Conservation (phyloP, 2,329 filamentous ascomycete genomes). For the Lecanosticta acicola region DNA sequence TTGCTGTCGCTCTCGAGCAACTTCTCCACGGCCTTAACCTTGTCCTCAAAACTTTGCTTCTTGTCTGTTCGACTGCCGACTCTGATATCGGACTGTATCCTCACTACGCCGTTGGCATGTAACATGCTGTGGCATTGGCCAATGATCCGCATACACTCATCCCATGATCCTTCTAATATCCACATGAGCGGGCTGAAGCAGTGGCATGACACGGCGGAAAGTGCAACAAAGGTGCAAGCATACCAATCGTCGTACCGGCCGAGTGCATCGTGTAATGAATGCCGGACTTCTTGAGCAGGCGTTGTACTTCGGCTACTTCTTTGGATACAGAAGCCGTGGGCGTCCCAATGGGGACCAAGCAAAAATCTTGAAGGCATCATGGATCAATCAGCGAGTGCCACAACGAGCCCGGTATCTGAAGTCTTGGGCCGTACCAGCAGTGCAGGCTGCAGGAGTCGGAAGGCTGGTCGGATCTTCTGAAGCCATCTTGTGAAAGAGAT, state of each 20-base stretch:
- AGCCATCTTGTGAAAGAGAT: conserved; percentile 28
- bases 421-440: conserved; percentile 44
- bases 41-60: conserved; percentile 72
- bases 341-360: conserved; percentile 71
- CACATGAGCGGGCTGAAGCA: neutral
- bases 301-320: conserved; percentile 84
- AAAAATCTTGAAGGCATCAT: conserved; percentile 59
- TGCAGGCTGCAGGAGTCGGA: conserved; percentile 67
- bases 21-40: conserved; percentile 59
- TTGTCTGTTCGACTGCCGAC: conserved; percentile 84
- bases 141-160: conserved; percentile 75
- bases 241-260: conserved; percentile 87
- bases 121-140: conserved; percentile 76
- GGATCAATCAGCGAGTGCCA: neutral
- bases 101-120: conserved; percentile 67
- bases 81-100: conserved; percentile 85
- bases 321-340: conserved; percentile 46
- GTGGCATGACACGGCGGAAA: neutral
- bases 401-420: neutral
- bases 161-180: conserved; percentile 71
- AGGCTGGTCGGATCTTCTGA: conserved; percentile 26
- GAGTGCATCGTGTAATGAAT: conserved; percentile 86
- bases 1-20: conserved; percentile 40
- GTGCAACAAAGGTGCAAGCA: conserved; percentile 27
- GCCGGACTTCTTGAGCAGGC: conserved; percentile 72